These are phyloP conservation scores for Aureobasidium sp. DNA, from an alignment of 2,329 filamentous ascomycete genomes.

Conservation along the genomic window DNA sequence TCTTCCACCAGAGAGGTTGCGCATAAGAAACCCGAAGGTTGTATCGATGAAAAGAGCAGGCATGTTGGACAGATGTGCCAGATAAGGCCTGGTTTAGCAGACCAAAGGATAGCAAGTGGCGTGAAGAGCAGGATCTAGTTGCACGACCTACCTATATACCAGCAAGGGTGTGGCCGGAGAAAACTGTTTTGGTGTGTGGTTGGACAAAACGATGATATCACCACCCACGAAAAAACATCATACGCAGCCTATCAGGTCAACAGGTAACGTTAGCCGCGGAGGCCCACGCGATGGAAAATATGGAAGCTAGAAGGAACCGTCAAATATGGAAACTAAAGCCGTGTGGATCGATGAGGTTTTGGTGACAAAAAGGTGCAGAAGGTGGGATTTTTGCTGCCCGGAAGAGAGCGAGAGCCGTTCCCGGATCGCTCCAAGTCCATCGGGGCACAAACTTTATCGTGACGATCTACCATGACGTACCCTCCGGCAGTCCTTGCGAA, in stretches of 20 bases:
- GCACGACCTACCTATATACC: background rate
- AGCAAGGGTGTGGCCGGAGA: background rate
- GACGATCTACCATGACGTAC: background rate
- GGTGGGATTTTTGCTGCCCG: background rate
- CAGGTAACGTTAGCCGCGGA: background rate
- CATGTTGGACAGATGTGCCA: background rate
- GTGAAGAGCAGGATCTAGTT: background rate
- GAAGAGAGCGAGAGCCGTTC: background rate
- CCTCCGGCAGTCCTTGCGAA: background rate
- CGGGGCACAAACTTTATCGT: background rate
- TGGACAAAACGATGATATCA: background rate
- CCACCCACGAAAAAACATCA: background rate
- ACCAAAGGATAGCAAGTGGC: background rate
- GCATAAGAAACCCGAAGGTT: constrained; percentile 11
- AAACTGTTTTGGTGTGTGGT: background rate
- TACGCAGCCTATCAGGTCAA: background rate
- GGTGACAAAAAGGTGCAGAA: background rate
- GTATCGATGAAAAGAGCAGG: constrained; percentile 10
- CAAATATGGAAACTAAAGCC: constrained; percentile 1
- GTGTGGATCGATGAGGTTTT: constrained; percentile 1
- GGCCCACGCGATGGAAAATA: background rate
- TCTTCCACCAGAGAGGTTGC: constrained; percentile 11
- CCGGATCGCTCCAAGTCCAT: background rate
- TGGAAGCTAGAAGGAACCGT: background rate
- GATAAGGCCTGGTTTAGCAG: background rate